Evolutionary conservation across 78 protist genomes (phyloP).

Genomic region (Emiliania huxleyi): DNA sequence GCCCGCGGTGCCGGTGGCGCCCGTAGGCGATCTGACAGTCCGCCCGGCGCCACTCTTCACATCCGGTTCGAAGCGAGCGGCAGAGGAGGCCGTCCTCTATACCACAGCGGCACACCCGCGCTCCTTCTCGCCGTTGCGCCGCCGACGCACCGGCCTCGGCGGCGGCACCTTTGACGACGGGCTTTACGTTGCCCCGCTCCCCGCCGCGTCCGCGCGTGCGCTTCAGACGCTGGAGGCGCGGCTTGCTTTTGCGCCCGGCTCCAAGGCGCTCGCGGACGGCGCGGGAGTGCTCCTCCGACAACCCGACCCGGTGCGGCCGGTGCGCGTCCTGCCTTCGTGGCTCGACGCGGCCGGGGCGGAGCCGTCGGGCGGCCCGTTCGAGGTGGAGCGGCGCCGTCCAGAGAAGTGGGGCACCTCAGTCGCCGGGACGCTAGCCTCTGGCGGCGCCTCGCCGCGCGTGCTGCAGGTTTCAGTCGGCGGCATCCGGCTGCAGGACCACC

Average conservation of each 20-base stretch:
- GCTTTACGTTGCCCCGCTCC: neutral
- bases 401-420: neutral
- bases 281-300: neutral
- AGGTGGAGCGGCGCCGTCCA: neutral
- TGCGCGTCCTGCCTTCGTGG: neutral
- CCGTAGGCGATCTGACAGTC: too few relatives aligned
- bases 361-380: neutral
- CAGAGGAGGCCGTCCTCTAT: too few relatives aligned
- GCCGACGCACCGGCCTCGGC: neutral
- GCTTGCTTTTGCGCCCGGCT: neutral
- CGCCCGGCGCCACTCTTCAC: too few relatives aligned
- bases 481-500: neutral
- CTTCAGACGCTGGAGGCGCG: neutral
- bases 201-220: neutral
- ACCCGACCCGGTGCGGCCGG: neutral
- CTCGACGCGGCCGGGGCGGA: neutral
- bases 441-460: neutral
- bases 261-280: neutral
- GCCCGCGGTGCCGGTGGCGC: too few relatives aligned
- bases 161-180: neutral
- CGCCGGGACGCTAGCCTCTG: neutral
- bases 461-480: neutral
- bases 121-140: too few relatives aligned
- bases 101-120: too few relatives aligned
- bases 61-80: too few relatives aligned